phyloP scores from a whole-genome alignment of 2,329 filamentous ascomycete genomes.

The Pseudogymnoascus sp. region DNA sequence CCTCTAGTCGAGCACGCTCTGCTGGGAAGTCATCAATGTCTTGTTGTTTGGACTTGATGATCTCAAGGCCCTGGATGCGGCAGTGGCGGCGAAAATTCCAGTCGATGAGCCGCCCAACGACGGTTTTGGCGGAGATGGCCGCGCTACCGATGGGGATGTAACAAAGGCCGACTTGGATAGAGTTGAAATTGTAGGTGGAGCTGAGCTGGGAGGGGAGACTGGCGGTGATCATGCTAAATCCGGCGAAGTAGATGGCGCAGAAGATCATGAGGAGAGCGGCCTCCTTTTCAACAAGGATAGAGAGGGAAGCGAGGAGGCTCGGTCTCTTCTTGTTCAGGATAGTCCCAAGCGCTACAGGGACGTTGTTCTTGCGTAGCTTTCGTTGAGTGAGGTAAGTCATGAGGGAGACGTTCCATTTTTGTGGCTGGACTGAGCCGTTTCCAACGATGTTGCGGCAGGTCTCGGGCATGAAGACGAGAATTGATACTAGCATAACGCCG shows the following conservation, averaged over 20 bases:
- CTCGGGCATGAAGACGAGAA: conserved; percentile 25
- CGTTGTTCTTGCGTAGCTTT: background rate
- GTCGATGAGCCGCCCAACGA: conserved; percentile 51
- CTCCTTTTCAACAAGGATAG: conserved; percentile 22
- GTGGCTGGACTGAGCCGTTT: conserved; percentile 21
- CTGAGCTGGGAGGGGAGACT: conserved; percentile 23
- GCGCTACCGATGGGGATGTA: conserved; percentile 40
- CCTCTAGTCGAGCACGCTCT: conserved; percentile 13
- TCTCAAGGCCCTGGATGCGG: conserved; percentile 9
- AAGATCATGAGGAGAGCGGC: conserved; percentile 22
- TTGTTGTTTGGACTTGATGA: conserved; percentile 8
- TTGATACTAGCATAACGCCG: conserved; percentile 31
- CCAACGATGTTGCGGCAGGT: conserved; percentile 29
- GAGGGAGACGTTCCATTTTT: background rate
- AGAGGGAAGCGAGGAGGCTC: conserved; percentile 20
- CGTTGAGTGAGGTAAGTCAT: conserved; percentile 4
- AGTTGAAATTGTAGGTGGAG: conserved; percentile 27
- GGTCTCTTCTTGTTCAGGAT: conserved; percentile 14
- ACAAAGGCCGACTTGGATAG: conserved; percentile 27
- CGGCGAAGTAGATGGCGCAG: conserved; percentile 22
- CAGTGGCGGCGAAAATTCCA: conserved; percentile 53
- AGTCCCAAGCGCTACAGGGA: background rate
- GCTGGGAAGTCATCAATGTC: conserved; percentile 12
- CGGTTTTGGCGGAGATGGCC: conserved; percentile 38
- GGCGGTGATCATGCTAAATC: conserved; percentile 25